These are phyloP conservation scores for Talaromyces stipitatus DNA, from an alignment of 495 filamentous ascomycete genomes.

Conservation along the genomic window DNA sequence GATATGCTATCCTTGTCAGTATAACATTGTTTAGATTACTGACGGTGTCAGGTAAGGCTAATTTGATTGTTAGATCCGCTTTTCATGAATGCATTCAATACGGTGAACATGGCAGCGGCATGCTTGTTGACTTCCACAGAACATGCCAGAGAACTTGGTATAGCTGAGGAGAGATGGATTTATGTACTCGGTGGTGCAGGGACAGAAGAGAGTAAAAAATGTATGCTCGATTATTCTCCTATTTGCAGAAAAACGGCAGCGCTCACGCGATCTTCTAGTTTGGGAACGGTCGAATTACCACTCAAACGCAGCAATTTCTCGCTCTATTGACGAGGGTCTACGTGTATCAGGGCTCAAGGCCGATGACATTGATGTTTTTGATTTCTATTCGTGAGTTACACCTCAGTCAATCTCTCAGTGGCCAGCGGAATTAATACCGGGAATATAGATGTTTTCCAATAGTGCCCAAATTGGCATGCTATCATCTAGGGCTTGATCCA, in stretches of 20 bases:
- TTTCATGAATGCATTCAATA: slow-evolving; percentile 56
- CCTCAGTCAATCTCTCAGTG: neutral
- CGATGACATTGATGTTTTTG: slow-evolving; percentile 43
- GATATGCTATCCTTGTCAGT: slow-evolving; percentile 45
- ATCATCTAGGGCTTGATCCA: slow-evolving; percentile 41
- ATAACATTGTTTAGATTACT: neutral
- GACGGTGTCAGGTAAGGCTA: neutral
- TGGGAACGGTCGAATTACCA: slow-evolving; percentile 47
- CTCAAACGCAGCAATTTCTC: slow-evolving; percentile 40
- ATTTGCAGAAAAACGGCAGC: neutral
- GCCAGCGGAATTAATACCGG: neutral
- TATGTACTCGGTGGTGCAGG: slow-evolving; percentile 50
- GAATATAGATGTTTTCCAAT: slow-evolving; percentile 45
- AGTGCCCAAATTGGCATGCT: slow-evolving; percentile 48
- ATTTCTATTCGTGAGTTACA: slow-evolving; percentile 43
- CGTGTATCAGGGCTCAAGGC: slow-evolving; percentile 22
- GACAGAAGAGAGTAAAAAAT: slow-evolving; percentile 36
- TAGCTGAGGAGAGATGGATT: slow-evolving; percentile 44
- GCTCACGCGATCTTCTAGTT: slow-evolving; percentile 21
- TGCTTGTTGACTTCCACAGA: slow-evolving; percentile 44
- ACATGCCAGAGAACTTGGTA: slow-evolving; percentile 38
- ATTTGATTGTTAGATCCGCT: slow-evolving; percentile 40
- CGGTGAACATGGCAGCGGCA: slow-evolving; percentile 45
- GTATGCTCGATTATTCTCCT: slow-evolving; percentile 18
- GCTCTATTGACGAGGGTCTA: slow-evolving; percentile 39